These are phyloP conservation scores for Lavandula angustifolia DNA, from an alignment of 257 asterid genomes.

Conservation along the genomic window DNA sequence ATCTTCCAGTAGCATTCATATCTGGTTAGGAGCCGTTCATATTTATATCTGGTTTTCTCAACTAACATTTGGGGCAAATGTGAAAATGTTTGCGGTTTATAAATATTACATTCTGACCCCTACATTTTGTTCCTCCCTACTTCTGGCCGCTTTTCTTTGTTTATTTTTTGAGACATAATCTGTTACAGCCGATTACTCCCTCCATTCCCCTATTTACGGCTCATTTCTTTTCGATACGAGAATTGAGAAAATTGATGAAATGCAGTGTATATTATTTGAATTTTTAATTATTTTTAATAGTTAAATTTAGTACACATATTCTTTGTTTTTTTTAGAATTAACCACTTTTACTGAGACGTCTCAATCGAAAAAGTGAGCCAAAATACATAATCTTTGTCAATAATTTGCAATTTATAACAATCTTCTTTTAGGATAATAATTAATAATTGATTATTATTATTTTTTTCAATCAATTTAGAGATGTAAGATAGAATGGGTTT, in stretches of 20 bases:
- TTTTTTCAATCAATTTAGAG: too few species aligned
- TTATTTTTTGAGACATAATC: neutral
- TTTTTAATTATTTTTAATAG: too few species aligned
- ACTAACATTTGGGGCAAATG: constrained; percentile 19
- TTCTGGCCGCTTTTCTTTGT: neutral
- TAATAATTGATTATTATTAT: too few species aligned
- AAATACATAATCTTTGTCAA: neutral
- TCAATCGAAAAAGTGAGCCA: too few species aligned
- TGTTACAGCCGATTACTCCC: neutral
- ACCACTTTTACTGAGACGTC: too few species aligned
- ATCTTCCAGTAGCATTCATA: constrained; percentile 14
- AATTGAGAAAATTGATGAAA: too few species aligned
- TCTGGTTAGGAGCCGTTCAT: constrained; percentile 7
- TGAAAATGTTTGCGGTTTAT: neutral
- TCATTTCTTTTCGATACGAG: too few species aligned
- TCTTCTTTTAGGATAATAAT: neutral
- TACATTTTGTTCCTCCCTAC: neutral
- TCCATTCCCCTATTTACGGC: too few species aligned
- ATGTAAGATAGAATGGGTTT: neutral
- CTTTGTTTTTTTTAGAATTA: too few species aligned
- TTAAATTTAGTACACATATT: too few species aligned
- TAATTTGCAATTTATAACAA: neutral
- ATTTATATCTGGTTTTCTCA: constrained; percentile 4
- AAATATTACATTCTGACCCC: constrained; percentile 2
- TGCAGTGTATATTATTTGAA: too few species aligned